Evolutionary conservation across 2,329 filamentous ascomycete species (phyloP), one percentile per base, ranked within the genome.

Genomic region (Rhexocercosporidium sp.): DNA sequence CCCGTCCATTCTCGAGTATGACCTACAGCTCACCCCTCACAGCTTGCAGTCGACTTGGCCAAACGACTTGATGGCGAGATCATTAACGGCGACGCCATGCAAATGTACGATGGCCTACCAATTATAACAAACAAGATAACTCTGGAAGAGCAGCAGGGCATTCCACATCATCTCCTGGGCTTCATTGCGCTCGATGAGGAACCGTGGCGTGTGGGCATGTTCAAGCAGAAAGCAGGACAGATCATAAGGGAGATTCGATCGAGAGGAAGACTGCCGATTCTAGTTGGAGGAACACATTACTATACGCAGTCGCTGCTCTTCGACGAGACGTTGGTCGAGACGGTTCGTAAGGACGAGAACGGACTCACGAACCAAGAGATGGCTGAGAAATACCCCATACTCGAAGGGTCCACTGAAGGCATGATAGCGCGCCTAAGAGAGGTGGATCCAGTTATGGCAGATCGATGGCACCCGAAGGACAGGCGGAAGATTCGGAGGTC

Each of bases 71-170:
- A 96, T 78, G 96, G 96, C 76, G 96, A 99, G 79, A 87, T 99
- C 62, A 94, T 99, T 81, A 99, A 99, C 77, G 93, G 93, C 56
- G 96, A 99, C 83, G 96, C 96, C 46, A 97, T 99, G 94, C 96
- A 99, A 78, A 89, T 99, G 81, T 99, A 99, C 79, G 86, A 87
- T 62, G 96, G 96, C 2, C 82, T 99, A 51, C 94, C 96, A 5
- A 90, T 98, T 70, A 95, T 98, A 73, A 99, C 96, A 29, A 99
- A 99, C 79, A 97, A 98, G 78, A 92, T 98, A 66, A 88, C 92
- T 0, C 62, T 77, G 0, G 84, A 88, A 22, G 95, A 98, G 77
- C 90, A 89, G 75, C 86, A 90, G 68, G 92, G 91, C 11, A 84
- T 99, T 12, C 91, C 92, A 3, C 96, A 99, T 77, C 95, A 99